Conservation (phyloP, 306 rosid species). For the Castanea sativa region DNA sequence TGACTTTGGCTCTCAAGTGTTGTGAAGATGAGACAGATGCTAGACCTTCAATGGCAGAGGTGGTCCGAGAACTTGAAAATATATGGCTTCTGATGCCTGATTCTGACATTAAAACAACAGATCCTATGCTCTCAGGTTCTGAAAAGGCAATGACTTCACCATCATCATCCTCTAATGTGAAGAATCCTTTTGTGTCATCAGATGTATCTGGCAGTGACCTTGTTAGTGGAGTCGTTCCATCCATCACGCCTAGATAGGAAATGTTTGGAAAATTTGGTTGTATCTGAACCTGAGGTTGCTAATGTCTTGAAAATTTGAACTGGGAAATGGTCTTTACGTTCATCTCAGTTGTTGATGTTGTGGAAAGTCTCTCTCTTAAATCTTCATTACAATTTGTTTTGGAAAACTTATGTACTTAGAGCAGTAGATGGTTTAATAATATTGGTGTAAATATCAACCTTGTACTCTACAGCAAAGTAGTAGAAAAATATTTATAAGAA, state of each 20-base stretch:
- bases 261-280: neutral
- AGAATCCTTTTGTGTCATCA: conserved; percentile 50
- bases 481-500: too few species aligned
- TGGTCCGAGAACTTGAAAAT: conserved; percentile 74
- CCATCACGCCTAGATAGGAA: conserved; percentile 77
- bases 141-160: conserved; percentile 43
- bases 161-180: conserved; percentile 52
- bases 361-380: too few species aligned
- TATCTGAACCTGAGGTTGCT: too few species aligned
- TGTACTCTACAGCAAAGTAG: too few species aligned
- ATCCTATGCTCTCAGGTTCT: conserved; percentile 23
- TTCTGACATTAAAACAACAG: conserved; percentile 39
- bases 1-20: conserved; percentile 72
- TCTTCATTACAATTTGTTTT: too few species aligned
- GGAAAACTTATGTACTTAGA: too few species aligned
- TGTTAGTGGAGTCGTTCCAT: conserved; percentile 76
- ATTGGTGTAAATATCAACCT: too few species aligned
- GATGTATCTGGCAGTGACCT: conserved; percentile 87
- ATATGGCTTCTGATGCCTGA: conserved; percentile 65
- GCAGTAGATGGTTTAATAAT: too few species aligned
- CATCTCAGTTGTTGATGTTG: too few species aligned
- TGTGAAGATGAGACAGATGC: conserved; percentile 66
- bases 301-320: too few species aligned
- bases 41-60: conserved; percentile 82
- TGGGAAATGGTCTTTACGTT: too few species aligned